Conservation (phyloP, 305 asterid genomes). For the Fraxinus xanthoxyloides region DNA sequence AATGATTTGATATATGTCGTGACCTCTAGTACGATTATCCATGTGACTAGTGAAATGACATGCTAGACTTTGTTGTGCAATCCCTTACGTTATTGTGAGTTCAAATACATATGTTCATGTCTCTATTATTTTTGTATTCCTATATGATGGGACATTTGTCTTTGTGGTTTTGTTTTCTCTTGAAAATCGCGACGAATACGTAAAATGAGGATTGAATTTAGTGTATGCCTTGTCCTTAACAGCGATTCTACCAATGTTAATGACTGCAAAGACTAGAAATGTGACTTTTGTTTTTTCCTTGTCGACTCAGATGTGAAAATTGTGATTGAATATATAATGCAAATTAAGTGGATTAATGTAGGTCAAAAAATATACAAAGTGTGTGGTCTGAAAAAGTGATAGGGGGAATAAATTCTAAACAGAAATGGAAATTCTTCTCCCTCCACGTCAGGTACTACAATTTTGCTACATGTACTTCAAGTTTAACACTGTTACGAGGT, state of each 20-base stretch:
- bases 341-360: not conserved
- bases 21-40: not conserved
- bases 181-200: not conserved
- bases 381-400: not conserved
- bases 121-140: not conserved
- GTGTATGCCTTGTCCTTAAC: not conserved
- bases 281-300: not conserved
- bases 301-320: not conserved
- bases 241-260: not conserved
- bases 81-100: no score
- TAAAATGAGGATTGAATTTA: not conserved
- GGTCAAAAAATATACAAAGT: not conserved
- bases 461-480: no score
- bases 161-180: not conserved
- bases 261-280: not conserved
- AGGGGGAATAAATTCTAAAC: not conserved
- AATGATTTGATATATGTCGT: not conserved
- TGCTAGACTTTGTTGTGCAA: not conserved
- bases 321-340: not conserved
- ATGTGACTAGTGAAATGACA: not conserved
- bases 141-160: not conserved
- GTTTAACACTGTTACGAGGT: no score
- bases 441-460: not conserved
- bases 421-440: not conserved
- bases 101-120: no score